Conservation (phyloP, 2,329 filamentous ascomycete species). For the Calonectria pauciramosa region DNA sequence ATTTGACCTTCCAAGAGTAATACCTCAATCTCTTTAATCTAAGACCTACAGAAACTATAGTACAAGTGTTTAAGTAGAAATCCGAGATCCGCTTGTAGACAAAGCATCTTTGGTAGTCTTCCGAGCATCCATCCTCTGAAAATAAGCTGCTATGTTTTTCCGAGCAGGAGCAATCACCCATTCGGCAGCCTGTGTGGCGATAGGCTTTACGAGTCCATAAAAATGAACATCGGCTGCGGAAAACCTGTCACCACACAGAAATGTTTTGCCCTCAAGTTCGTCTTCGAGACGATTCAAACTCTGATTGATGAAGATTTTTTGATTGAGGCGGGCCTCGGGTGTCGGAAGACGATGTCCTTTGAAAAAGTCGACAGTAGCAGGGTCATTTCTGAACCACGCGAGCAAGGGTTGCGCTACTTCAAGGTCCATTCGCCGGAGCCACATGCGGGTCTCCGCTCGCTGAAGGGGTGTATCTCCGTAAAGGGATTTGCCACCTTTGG, state of each 20-base stretch:
- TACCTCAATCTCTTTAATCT: too few species aligned
- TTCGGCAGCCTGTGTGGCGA: not conserved
- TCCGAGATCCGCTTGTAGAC: not conserved
- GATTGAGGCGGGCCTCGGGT: not conserved
- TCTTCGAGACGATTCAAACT: not conserved
- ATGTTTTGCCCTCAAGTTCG: not conserved
- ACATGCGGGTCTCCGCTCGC: not conserved
- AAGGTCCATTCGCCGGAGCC: not conserved
- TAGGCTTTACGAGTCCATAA: not conserved
- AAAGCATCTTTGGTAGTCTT: not conserved
- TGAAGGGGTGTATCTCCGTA: not conserved
- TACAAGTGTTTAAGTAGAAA: not conserved
- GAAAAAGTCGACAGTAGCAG: not conserved
- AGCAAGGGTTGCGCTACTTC: not conserved
- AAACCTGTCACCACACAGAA: not conserved
- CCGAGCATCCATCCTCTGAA: not conserved
- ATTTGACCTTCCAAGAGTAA: not conserved
- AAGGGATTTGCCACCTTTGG: not conserved
- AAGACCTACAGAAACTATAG: too few species aligned
- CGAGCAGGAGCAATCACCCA: not conserved
- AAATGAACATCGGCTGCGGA: not conserved
- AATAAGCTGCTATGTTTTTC: not conserved
- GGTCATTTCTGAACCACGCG: not conserved
- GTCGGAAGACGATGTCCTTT: not conserved
- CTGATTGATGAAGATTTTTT: not conserved